A percentile compares a stretch with the other conserved stretches of the same genome.
Conservation (phyloP, 1,139 yeast genomes). For the Geotrichum cucujoidarum region DNA sequence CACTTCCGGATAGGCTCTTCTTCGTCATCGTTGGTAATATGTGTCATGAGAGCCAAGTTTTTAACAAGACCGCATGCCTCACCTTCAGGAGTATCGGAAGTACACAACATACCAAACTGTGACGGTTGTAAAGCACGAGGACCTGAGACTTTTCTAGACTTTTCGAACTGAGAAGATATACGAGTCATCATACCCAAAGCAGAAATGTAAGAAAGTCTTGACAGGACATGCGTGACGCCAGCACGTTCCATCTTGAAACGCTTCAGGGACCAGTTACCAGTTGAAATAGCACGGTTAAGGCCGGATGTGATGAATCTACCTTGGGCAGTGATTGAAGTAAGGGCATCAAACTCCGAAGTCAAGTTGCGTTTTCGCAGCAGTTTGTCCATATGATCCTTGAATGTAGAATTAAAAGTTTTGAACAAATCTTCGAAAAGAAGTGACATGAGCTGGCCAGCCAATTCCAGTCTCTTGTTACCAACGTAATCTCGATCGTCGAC, state of each 20-base stretch:
- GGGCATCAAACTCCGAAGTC: slow-evolving; percentile 92
- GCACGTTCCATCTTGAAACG: slow-evolving; percentile 99
- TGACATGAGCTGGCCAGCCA: slow-evolving; percentile 97
- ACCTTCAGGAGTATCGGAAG: slow-evolving; percentile 99
- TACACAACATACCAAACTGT: slow-evolving; percentile 97
- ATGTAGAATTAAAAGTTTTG: slow-evolving; percentile 90
- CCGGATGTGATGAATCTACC: slow-evolving; percentile 93
- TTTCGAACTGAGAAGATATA: slow-evolving; percentile 95
- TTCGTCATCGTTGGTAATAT: slow-evolving; percentile 96
- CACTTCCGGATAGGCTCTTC: slow-evolving; percentile 78
- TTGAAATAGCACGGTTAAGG: slow-evolving; percentile 89
- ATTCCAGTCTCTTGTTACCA: slow-evolving; percentile 93
- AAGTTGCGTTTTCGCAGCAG: slow-evolving; percentile 89
- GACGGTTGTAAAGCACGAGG: slow-evolving; percentile 99
- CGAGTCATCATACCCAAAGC: slow-evolving; percentile 99
- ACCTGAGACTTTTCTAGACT: slow-evolving; percentile 95
- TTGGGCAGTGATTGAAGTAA: slow-evolving; percentile 81
- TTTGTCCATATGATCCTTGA: slow-evolving; percentile 90
- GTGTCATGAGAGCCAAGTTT: slow-evolving; percentile 95
- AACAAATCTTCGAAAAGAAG: slow-evolving; percentile 91
- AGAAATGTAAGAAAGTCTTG: slow-evolving; percentile 84
- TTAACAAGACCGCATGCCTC: slow-evolving; percentile 99
- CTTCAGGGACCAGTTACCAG: slow-evolving; percentile 97
- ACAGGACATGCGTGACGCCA: slow-evolving; percentile 94
- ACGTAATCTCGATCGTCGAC: slow-evolving; percentile 98